Base-by-base conservation (phyloP, 2,329 filamentous ascomycete genomes). In the Verticillium nonalfalfae region DNA sequence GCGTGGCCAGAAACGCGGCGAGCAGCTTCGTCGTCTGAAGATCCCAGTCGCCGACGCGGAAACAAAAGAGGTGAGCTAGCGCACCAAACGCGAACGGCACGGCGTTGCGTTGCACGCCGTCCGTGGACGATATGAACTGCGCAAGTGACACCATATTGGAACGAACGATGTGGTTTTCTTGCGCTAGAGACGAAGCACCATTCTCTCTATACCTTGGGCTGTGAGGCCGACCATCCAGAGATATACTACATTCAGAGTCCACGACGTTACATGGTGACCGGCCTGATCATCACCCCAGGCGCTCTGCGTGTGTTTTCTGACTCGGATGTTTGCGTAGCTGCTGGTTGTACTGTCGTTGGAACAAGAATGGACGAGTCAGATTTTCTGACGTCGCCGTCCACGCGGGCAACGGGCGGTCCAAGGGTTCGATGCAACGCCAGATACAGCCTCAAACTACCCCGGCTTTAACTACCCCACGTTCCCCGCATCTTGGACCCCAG, bases 31-130 rank as follows among this genome's bases (percentile, higher is more conserved):
- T 58, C 1, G 61, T 65, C 14, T 63, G 31, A 7, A 61, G 13
- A 40, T 72, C 69, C 69, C 69, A 71, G 39, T 71, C 70, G n/a
- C 69, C 69, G 2, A 62, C 58, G 1, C 67, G 65, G 50, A 69
- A 70, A 7, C 64, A 34, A 38, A 66, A 61, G 14, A 64, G 26
- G 33, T 72, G 70, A 7, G 62, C 55, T 7, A 58, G 52, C 4
- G 57, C 57, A 14, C 66, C 64, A 9, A 59, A 36, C 15, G 39
- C 21, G 15, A 67, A 67, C 15, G 57, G 57, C 6, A 34, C 57
- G 7, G 39, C 57, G 18, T 58, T 50, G 4, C 33, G 57, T 13
- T n/a, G 9, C 14, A 33, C 10, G 39, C 26, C 15, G 39, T 52
- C 38, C 38, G 38, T n/a, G 14, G 35, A 58, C 35, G 56, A 39